Base-by-base conservation (phyloP, 2,329 filamentous ascomycete species). In the Pyrenophora tritici-repentis region DNA sequence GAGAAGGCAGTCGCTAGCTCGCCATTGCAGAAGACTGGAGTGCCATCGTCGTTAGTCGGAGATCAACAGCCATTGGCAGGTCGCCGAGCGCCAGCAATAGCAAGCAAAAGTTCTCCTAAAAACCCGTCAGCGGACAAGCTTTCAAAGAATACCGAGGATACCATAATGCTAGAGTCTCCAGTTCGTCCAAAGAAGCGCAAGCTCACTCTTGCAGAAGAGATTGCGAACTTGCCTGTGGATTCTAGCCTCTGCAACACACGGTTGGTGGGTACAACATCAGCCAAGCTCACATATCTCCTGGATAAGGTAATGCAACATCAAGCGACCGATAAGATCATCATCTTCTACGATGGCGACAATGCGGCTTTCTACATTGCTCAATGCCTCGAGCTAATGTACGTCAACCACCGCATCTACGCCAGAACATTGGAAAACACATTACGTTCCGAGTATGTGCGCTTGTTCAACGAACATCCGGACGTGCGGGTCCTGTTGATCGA, bases 331-430 rank as follows among this genome's bases (percentile, higher is more conserved):
- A 96, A 97, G 72, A 94, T 95, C 3, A 84, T 97, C 44, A 83
- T 97, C 8, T 97, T 97, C 71, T 97, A 96, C 70, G 91, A 96
- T 54, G 88, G 89, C 26, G 88, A 94, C 53, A 93, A 96, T 61
- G 82, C 89, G 2, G 92, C 91, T 1, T 96, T 84, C 72, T 96
- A 95, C 74, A 83, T 97, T 33, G 89, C 90, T 0, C 86, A 91
- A 66, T 85, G 88, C 24, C 80, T 97, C 0, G 92, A 97, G 59
- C 80, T 93, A 26, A 73, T 87, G 1, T 79, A 83, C 7, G 73
- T 87, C 40, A 79, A 83, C 29, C 84, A 86, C 56, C 79, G 85
- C 16, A 86, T 86, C 42, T 91, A 91, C 61, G 84, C 87, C 10
- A 85, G 84, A 59, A 78, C 79, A 1, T 75, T 91, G 1, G 79